Evolutionary conservation across 1,139 yeast genomes (phyloP).

Genomic region (Debaryomyces psychrophilus): DNA sequence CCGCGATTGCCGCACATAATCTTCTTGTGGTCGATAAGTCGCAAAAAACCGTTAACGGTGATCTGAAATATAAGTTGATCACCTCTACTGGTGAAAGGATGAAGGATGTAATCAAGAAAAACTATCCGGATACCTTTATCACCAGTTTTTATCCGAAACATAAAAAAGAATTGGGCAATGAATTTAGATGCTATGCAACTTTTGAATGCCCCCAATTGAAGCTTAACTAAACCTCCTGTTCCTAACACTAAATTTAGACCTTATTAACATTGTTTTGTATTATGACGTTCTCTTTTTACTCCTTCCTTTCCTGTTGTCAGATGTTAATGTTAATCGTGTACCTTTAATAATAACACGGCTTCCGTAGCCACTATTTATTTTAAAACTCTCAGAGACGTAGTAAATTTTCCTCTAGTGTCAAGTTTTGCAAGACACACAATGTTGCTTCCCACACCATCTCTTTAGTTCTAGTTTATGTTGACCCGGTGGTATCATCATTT

Average conservation of each 20-base stretch:
- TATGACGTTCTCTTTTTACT: not conserved
- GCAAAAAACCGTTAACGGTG: slow-evolving; percentile 43
- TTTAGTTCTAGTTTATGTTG: not conserved
- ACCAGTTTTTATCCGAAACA: slow-evolving; percentile 80
- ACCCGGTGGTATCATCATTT: not conserved
- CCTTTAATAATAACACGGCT: slow-evolving; percentile 2
- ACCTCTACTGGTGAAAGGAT: slow-evolving; percentile 91
- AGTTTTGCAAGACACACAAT: not conserved
- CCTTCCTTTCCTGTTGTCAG: not conserved
- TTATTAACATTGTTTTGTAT: not conserved
- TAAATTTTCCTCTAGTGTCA: not conserved
- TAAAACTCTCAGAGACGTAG: not conserved
- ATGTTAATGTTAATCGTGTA: slow-evolving; percentile 1
- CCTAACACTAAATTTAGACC: not conserved
- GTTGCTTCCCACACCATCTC: not conserved
- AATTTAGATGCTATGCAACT: slow-evolving; percentile 82
- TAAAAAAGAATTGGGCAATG: slow-evolving; percentile 83
- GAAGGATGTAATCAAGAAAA: slow-evolving; percentile 58
- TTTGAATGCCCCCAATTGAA: slow-evolving; percentile 56
- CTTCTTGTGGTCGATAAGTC: slow-evolving; percentile 49
- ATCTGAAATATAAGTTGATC: slow-evolving; percentile 53
- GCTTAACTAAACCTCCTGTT: slow-evolving; percentile 17
- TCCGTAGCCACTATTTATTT: slow-evolving; percentile 1
- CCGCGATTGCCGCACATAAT: slow-evolving; percentile 68
- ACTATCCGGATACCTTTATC: slow-evolving; percentile 64